Conservation (phyloP, 2,329 filamentous ascomycete species). For the Verticillium alfalfae region DNA sequence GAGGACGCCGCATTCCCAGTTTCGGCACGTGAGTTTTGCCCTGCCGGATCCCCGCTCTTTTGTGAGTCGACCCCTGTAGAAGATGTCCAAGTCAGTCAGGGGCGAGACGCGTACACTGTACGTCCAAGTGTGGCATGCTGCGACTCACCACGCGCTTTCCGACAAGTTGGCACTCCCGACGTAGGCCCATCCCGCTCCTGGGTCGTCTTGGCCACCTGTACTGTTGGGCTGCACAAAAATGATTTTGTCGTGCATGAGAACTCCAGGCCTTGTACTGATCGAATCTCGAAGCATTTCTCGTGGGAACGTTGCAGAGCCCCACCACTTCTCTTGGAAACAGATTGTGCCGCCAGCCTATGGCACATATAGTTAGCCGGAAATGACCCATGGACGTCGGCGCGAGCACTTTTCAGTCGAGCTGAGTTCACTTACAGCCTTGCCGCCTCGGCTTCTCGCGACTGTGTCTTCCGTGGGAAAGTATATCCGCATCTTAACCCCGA, state of each 20-base stretch:
- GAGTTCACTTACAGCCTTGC: conserved; percentile 41
- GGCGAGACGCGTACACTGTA: background rate
- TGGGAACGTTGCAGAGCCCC: conserved; percentile 65
- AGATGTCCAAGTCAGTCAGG: background rate
- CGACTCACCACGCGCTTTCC: conserved; percentile 79
- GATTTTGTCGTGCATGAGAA: conserved; percentile 88
- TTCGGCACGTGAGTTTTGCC: conserved; percentile 76
- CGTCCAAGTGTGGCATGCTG: background rate
- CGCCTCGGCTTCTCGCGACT: conserved; percentile 59
- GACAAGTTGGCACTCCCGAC: conserved; percentile 88
- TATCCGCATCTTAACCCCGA: conserved; percentile 54
- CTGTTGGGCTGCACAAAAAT: conserved; percentile 36
- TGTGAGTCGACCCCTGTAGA: conserved; percentile 68
- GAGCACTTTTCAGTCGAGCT: too few relatives aligned
- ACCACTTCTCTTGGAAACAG: conserved; percentile 70
- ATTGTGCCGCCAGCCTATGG: conserved; percentile 71
- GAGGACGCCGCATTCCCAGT: conserved; percentile 94
- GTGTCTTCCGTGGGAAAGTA: conserved; percentile 78
- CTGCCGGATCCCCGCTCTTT: conserved; percentile 62
- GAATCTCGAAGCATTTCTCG: conserved; percentile 68
- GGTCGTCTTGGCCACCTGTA: background rate
- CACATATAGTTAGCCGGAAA: conserved; percentile 22
- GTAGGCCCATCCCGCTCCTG: conserved; percentile 64
- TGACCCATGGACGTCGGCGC: background rate
- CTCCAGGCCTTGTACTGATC: conserved; percentile 60